A percentile compares a stretch with the other conserved stretches of the same genome.
Conservation (phyloP, 2,329 filamentous ascomycete genomes). For the Botryosphaeria dothidea region DNA sequence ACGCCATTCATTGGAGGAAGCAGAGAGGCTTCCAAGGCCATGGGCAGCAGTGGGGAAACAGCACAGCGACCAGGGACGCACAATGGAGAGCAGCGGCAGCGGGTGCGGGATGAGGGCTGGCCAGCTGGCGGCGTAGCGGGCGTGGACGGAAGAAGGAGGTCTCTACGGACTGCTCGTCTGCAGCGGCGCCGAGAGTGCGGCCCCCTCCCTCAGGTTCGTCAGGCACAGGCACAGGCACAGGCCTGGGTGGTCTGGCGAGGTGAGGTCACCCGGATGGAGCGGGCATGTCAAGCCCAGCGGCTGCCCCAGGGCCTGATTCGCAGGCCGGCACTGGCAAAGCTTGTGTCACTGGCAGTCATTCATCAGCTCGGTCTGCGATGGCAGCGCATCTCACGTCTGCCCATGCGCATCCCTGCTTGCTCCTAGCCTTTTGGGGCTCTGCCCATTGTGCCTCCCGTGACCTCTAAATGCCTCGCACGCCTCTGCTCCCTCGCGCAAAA, state of each 20-base stretch:
- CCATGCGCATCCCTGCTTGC: constrained; percentile 17
- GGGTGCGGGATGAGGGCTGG: background rate
- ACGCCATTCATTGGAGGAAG: constrained; percentile 6
- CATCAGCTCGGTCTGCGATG: constrained; percentile 4
- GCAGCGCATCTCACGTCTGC: constrained; percentile 11
- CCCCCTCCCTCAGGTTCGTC: background rate
- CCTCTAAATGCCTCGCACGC: constrained; percentile 16
- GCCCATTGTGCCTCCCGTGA: constrained; percentile 18
- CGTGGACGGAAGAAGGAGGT: constrained; percentile 1
- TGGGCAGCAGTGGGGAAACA: background rate
- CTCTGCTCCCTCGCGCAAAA: background rate
- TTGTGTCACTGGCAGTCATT: constrained; percentile 4
- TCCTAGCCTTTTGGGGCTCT: constrained; percentile 14
- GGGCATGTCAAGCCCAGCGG: background rate
- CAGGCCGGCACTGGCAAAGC: background rate
- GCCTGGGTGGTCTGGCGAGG: background rate
- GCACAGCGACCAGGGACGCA: background rate
- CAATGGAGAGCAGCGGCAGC: background rate
- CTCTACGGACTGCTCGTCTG: background rate
- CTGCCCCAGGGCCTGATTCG: too few species aligned
- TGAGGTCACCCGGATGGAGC: background rate
- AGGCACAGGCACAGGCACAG: background rate
- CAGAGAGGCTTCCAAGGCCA: background rate
- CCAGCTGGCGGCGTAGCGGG: background rate
- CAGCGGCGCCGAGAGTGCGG: background rate